These are phyloP conservation scores for Fraxinus albicans DNA, from an alignment of 305 asterid species.

Conservation along the genomic window DNA sequence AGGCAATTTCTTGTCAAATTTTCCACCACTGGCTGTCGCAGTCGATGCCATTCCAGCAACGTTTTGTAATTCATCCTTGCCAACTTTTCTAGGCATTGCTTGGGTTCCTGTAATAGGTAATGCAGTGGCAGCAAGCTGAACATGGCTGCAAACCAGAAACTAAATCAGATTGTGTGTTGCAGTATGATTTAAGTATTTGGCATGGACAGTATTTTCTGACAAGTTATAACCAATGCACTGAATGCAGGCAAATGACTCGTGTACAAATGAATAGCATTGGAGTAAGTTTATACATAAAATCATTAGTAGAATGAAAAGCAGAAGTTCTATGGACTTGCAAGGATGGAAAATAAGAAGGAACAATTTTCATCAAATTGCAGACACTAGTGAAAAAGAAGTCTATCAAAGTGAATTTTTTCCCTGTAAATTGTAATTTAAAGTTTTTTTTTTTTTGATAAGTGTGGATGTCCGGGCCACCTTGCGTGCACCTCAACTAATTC, in stretches of 20 bases:
- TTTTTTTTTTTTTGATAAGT: too few relatives aligned
- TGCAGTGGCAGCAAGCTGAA: conserved; percentile 86
- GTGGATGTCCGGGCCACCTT: too few relatives aligned
- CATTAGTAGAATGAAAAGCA: not conserved
- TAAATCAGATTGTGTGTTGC: conserved; percentile 17
- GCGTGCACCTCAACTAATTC: too few relatives aligned
- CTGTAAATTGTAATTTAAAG: not conserved
- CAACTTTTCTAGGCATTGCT: conserved; percentile 56
- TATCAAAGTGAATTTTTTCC: not conserved
- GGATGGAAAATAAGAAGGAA: not conserved
- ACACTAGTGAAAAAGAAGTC: conserved; percentile 1
- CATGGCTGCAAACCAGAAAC: conserved; percentile 61
- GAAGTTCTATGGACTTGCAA: not conserved
- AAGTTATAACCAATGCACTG: not conserved
- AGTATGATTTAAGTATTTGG: conserved; percentile 7
- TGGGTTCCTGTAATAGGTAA: conserved; percentile 85
- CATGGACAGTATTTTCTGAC: not conserved
- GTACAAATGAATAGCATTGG: not conserved
- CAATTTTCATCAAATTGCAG: conserved; percentile 4
- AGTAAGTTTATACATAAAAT: not conserved
- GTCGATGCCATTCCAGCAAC: conserved; percentile 94
- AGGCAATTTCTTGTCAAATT: conserved; percentile 89
- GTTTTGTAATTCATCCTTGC: conserved; percentile 82
- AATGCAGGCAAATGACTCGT: not conserved
- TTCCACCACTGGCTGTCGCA: conserved; percentile 97